phyloP scores from a whole-genome alignment of 768 basidiomycete species.

The Auriscalpium vulgare region DNA sequence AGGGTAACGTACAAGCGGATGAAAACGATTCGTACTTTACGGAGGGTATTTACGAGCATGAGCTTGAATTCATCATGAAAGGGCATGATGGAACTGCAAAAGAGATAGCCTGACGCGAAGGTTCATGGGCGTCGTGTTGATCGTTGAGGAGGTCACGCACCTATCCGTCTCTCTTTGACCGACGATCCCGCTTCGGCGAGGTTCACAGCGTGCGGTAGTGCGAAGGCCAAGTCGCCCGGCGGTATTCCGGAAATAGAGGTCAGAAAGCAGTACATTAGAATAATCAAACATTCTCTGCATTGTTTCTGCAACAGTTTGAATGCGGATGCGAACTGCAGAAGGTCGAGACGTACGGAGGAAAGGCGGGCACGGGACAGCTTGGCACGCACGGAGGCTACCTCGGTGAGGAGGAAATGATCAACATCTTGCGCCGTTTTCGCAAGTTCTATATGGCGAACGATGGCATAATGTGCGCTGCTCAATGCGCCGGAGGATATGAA shows the following conservation, averaged over 20 bases:
- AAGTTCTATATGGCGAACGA: conserved; percentile 68
- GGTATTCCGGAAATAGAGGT: conserved; percentile 34
- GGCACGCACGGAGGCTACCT: conserved; percentile 49
- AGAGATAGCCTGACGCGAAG: conserved; percentile 55
- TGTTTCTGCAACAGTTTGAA: conserved; percentile 37
- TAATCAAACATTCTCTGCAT: conserved; percentile 57
- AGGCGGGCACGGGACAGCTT: conserved; percentile 43
- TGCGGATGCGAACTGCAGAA: not conserved
- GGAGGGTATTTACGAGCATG: conserved; percentile 81
- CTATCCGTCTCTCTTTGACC: conserved; percentile 60
- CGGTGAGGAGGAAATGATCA: conserved; percentile 51
- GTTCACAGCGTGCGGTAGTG: conserved; percentile 68
- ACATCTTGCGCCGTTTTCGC: conserved; percentile 47
- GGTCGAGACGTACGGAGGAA: conserved; percentile 41
- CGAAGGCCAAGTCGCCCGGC: conserved; percentile 52
- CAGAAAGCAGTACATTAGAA: conserved; percentile 64
- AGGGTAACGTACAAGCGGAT: not conserved
- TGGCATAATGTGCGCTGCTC: conserved; percentile 64
- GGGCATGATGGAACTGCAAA: conserved; percentile 69
- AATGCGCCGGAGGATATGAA: conserved; percentile 74
- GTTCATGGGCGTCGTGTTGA: not conserved
- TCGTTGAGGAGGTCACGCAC: conserved; percentile 24
- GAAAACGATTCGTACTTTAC: conserved; percentile 45
- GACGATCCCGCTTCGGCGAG: conserved; percentile 62
- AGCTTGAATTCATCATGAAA: conserved; percentile 60